Evolutionary conservation across 1,139 yeast species (phyloP).

Genomic region (Candida frijolesensis): DNA sequence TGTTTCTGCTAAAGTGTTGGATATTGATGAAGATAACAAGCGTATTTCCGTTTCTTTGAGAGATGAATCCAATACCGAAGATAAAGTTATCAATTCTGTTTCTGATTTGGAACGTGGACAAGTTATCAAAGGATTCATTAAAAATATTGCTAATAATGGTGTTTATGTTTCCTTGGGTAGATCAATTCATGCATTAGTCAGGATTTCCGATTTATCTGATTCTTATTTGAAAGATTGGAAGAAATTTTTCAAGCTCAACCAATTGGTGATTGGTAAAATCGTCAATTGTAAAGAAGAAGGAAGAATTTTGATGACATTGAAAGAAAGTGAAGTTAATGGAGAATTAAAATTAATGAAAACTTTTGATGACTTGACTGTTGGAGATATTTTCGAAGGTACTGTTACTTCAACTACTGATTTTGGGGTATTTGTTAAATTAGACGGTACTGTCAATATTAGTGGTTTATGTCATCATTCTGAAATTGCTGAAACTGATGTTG

Average conservation of each 20-base stretch:
- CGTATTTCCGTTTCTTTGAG: slow-evolving; percentile 71
- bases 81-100: slow-evolving; percentile 50
- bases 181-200: slow-evolving; percentile 74
- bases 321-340: slow-evolving; percentile 79
- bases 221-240: slow-evolving; percentile 86
- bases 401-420: slow-evolving; percentile 79
- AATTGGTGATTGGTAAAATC: slow-evolving; percentile 76
- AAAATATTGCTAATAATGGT: slow-evolving; percentile 76
- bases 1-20: slow-evolving; percentile 62
- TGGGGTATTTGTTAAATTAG: slow-evolving; percentile 86
- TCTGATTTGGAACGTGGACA: slow-evolving; percentile 70
- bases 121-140: slow-evolving; percentile 77
- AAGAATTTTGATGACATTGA: slow-evolving; percentile 74
- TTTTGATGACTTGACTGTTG: slow-evolving; percentile 67
- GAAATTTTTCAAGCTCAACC: slow-evolving; percentile 67
- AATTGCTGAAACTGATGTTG: slow-evolving; percentile 67
- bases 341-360: slow-evolving; percentile 56
- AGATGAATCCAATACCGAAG: slow-evolving; percentile 48
- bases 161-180: slow-evolving; percentile 78
- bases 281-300: slow-evolving; percentile 63
- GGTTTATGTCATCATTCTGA: slow-evolving; percentile 90
- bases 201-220: slow-evolving; percentile 81
- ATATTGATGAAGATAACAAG: slow-evolving; percentile 55
- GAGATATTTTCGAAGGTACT: slow-evolving; percentile 77
- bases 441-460: slow-evolving; percentile 70